Evolutionary conservation across 2,329 filamentous ascomycete genomes (phyloP), one percentile per base, ranked within the genome.

Genomic region (Amauroascus niger): DNA sequence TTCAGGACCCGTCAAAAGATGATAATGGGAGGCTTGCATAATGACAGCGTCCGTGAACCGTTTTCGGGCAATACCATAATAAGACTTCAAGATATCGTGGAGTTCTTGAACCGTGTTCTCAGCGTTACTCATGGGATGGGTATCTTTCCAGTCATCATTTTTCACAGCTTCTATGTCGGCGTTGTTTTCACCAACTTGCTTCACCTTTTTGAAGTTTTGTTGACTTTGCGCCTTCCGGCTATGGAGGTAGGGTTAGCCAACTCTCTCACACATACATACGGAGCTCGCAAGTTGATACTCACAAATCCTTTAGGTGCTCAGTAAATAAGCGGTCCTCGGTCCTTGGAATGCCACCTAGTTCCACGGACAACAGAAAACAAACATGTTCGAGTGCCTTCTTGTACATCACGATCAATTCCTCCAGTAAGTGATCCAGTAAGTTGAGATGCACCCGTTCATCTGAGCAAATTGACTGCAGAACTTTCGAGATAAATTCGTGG

Each of bases 11-110:
- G 66, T 67, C 0, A 85, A 65, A 0, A 87, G 70, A 55, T 73
- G 72, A 60, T 81, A 67, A 41, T 78, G 75, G 1, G 79, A 69
- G 0, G 75, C 79, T 57, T 86, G 82, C 56, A 76, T 75, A 60
- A 74, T 81, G 1, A 88, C 65, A 2, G 72, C 76, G 59, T 87
- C 83, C 1, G 84, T 74, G 54, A 87, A 84, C 0, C 81, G 76
- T 60, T 79, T 78, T 11, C 71, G 72, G 0, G 81, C 73, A 1
- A 84, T 76, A 24, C 79, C 74, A 68, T 87, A 86, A 64, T 83
- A 87, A 1, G 76, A 72, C 26, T 72, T 64, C 0, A 87, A 69
- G 1, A 79, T 76, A 55, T 86, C 77, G 53, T 84, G 79, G 3
- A 86, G 76, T 8, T 81, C 74, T 32, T 77, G 69, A 2, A 72